Evolutionary conservation across 495 filamentous ascomycete species (phyloP), one percentile per base, ranked within the genome.

Genomic region (Mycothermus thermophilus): DNA sequence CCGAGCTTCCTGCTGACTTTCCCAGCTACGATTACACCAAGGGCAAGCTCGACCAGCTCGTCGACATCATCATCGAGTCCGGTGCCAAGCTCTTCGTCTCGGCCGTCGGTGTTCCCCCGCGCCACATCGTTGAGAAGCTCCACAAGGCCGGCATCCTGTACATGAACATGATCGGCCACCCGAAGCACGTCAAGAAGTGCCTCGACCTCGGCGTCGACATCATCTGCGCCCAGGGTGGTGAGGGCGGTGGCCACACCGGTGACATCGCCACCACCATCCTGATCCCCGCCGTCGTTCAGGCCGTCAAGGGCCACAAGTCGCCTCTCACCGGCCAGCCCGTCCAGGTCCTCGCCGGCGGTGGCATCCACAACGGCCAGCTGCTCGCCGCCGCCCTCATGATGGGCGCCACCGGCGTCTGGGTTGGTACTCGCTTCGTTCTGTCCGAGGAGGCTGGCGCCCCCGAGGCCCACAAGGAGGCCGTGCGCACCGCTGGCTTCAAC

Each of bases 101-200:
- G 44, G 90, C 90, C 53, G 83, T 97, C 56, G 90, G 90, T 58
- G 80, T 97, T 5, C 85, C 90, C 17, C 88, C 92, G 35, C 80
- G 81, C 54, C 60, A 71, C 38, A 77, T 94, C 40, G 90, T 97
- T 41, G 83, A 96, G 30, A 76, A 67, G 43, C 75, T 97, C 22
- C 90, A 97, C 72, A 71, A 74, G 43, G 66, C 73, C 51, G 87
- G 87, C 35, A 70, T 97, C 41, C 69, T 93, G 35, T 93, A 88
- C 74, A 97, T 97, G 90, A 97, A 97, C 76, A 97, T 97, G 90
- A 92, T 97, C 57, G 90, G 88, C 37, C 90, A 96, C 72, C 92
- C 92, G 44, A 97, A 97, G 74, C 90, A 97, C 65, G 87, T 94
- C 31, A 69, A 78, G 55, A 96, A 95, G 71, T 80, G 80, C 55